These are phyloP conservation scores for Podosphaera fusca DNA, from an alignment of 2,329 filamentous ascomycete genomes.

Conservation along the genomic window DNA sequence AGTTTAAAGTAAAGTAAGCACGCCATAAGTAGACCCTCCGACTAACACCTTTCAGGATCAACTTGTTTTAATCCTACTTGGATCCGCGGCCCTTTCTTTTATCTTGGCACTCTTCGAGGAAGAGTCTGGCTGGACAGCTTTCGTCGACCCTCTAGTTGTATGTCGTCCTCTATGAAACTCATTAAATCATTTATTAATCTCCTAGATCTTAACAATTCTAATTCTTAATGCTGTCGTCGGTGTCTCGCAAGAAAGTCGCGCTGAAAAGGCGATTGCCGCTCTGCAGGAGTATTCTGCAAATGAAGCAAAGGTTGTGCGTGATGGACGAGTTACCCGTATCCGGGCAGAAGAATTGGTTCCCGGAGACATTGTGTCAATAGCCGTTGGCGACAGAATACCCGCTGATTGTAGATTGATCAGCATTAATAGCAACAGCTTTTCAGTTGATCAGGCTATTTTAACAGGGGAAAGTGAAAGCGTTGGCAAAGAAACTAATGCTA, in stretches of 20 bases:
- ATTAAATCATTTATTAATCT: conserved; percentile 5
- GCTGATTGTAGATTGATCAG: conserved; percentile 79
- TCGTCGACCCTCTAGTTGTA: conserved; percentile 89
- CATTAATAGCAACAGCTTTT: conserved; percentile 93
- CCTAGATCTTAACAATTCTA: conserved; percentile 80
- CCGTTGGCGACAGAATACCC: conserved; percentile 80
- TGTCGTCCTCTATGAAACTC: conserved; percentile 20
- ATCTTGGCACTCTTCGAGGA: conserved; percentile 82
- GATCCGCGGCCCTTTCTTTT: conserved; percentile 82
- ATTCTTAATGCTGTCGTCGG: conserved; percentile 93
- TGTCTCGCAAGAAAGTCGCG: conserved; percentile 94
- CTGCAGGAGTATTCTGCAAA: conserved; percentile 98
- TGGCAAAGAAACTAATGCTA: conserved; percentile 47
- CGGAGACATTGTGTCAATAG: conserved; percentile 70
- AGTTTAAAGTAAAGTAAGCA: conserved; percentile 46
- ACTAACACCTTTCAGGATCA: conserved; percentile 34
- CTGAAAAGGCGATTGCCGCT: conserved; percentile 93
- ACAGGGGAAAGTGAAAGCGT: conserved; percentile 97
- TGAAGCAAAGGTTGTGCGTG: conserved; percentile 75
- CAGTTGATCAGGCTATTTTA: conserved; percentile 86
- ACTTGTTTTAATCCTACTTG: conserved; percentile 82
- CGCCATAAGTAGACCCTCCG: background rate
- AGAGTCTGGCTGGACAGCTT: conserved; percentile 83
- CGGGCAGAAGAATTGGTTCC: conserved; percentile 96
- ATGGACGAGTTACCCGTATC: conserved; percentile 52